Base-by-base conservation (phyloP, 1,139 yeast genomes). In the Komagataea norvegica region DNA sequence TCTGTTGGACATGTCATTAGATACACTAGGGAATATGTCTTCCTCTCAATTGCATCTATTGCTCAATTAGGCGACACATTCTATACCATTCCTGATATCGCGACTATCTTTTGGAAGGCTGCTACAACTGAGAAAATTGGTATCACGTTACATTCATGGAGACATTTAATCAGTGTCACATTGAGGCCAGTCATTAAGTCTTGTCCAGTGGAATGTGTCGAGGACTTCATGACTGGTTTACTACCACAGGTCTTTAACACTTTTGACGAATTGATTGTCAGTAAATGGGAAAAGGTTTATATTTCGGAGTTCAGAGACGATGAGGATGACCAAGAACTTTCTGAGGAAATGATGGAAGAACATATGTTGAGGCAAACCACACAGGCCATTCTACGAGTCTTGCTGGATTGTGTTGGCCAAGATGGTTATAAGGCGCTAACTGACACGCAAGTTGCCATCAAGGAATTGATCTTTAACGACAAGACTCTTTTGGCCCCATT, bases 301-400 rank as follows among this genome's bases (percentile, higher is more conserved):
- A 67, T 70, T 48, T 70, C 72, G 43, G 95, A 95, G n/a, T 64
- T 82, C 38, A 83, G 78, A 53, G 64, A 80, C 37, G 61, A 58
- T 29, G 59, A 57, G 29, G 52, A 60, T 27, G 94, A 86, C 51
- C 93, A 82, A 41, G 81, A 87, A 14, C 69, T 93, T 51, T 81
- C 93, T n/a, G 96, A 89, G 55, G 98, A 91, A 57, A 91, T 91
- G 94, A 83, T 91, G 85, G 97, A 91, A 51, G 98, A 91, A 57
- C 96, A 91, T 59, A 72, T 91, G 70, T 67, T 91, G 46, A 70
- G 98, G 46, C 97, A 91, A 59, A 71, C 91, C 38, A 88, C 97
- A 1, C 95, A 95, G 2, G 88, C 94, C 6, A 88, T 86, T n/a
- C 96, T 85, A 30, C 67, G 97, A 44, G 70, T 89, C 53, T 62